Evolutionary conservation across 306 rosid species (phyloP).

Genomic region (Coriaria nepalensis): DNA sequence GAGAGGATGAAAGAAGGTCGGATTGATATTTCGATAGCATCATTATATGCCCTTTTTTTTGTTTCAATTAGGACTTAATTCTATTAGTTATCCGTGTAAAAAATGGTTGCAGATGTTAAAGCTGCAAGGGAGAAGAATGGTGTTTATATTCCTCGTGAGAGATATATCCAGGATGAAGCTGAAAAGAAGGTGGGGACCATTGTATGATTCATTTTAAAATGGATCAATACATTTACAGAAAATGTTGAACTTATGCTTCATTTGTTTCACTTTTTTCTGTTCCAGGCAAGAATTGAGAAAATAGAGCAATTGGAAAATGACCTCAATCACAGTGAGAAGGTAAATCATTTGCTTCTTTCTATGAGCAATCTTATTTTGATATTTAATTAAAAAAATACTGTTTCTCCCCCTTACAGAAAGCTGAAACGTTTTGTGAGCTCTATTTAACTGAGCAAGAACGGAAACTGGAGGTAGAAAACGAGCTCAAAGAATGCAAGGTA

Average conservation of each 20-base stretch:
- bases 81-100: slow-evolving; percentile 4
- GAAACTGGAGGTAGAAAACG: slow-evolving; percentile 53
- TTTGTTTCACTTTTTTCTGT: background rate
- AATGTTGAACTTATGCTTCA: background rate
- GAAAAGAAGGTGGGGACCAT: slow-evolving; percentile 64
- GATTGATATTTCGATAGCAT: slow-evolving; percentile 3
- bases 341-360: slow-evolving; percentile 15
- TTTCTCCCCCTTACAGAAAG: slow-evolving; percentile 50
- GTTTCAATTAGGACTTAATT: slow-evolving; percentile 5
- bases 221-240: background rate
- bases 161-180: slow-evolving; percentile 78
- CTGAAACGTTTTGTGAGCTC: slow-evolving; percentile 52
- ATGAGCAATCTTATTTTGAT: slow-evolving; percentile 3
- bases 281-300: slow-evolving; percentile 65
- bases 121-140: slow-evolving; percentile 98
- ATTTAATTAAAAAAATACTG: slow-evolving; percentile 2
- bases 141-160: slow-evolving; percentile 75
- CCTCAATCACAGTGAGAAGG: slow-evolving; percentile 51
- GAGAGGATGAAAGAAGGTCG: slow-evolving; percentile 92
- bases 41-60: slow-evolving; percentile 8
- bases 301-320: slow-evolving; percentile 81
- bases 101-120: slow-evolving; percentile 49
- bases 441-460: slow-evolving; percentile 67
- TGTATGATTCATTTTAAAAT: slow-evolving; percentile 1
- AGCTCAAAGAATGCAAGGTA: slow-evolving; percentile 75